phyloP scores from a whole-genome alignment of 306 rosid genomes.

The Cicer pinnatifidum region DNA sequence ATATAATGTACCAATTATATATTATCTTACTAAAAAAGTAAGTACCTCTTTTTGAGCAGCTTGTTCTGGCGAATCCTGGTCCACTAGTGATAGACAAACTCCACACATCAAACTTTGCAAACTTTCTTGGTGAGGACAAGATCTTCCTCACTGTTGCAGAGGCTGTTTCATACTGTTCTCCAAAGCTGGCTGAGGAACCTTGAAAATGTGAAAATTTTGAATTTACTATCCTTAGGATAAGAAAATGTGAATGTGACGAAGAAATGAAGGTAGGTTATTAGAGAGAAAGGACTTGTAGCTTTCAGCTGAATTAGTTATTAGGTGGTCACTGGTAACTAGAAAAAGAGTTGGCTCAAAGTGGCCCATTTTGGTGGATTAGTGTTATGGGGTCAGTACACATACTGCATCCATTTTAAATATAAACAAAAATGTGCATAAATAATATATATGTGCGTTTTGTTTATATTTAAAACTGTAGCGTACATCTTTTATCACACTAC shows the following conservation, averaged over 20 bases:
- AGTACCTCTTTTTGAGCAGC: conserved; percentile 59
- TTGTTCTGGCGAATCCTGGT: conserved; percentile 93
- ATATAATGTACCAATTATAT: conserved; percentile 1
- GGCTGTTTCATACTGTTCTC: conserved; percentile 76
- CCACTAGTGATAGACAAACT: conserved; percentile 82
- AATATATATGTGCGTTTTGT: too few species aligned
- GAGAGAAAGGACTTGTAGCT: conserved; percentile 2
- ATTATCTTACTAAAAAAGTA: conserved; percentile 49
- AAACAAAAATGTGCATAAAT: too few species aligned
- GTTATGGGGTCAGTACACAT: not conserved
- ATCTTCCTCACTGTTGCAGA: conserved; percentile 93
- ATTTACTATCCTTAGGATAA: not conserved
- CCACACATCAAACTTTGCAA: conserved; percentile 64
- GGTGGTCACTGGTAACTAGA: conserved; percentile 1
- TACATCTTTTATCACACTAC: too few species aligned
- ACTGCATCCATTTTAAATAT: too few species aligned
- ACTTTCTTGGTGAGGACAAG: conserved; percentile 76
- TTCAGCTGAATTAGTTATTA: conserved; percentile 35
- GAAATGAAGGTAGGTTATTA: conserved; percentile 2
- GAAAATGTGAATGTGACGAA: conserved; percentile 41
- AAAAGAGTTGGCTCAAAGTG: conserved; percentile 13
- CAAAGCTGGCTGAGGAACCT: conserved; percentile 67
- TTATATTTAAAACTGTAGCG: too few species aligned
- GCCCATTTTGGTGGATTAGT: conserved; percentile 34
- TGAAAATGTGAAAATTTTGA: conserved; percentile 36